phyloP scores from a whole-genome alignment of 805 yeast genomes.

The Starmerella tilneyi region DNA sequence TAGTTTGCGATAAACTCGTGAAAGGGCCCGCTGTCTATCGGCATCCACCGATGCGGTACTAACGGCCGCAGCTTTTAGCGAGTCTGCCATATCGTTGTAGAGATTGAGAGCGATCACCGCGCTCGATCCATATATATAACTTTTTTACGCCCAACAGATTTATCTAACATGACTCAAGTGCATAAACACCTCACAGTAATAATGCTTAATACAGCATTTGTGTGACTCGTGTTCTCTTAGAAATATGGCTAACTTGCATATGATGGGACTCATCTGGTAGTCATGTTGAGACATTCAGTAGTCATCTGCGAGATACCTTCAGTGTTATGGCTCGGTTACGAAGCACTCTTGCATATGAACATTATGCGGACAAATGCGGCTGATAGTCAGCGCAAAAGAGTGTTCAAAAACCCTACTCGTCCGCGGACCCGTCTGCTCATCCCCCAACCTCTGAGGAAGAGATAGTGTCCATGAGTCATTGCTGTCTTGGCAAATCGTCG shows the following conservation, averaged over 20 bases:
- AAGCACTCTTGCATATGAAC: not conserved
- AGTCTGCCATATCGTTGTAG: not conserved
- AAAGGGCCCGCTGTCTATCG: not conserved
- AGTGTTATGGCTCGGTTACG: not conserved
- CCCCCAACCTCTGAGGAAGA: too few species aligned
- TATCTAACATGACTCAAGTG: conserved; percentile 7
- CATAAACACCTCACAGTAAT: not conserved
- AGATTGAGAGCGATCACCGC: too few species aligned
- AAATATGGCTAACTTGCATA: conserved; percentile 5
- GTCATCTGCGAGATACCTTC: not conserved
- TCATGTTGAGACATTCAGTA: conserved; percentile 2
- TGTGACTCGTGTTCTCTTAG: too few species aligned
- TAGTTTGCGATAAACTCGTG: conserved; percentile 40
- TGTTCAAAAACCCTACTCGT: too few species aligned
- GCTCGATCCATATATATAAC: too few species aligned
- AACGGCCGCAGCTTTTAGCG: not conserved
- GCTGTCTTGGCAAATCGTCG: too few species aligned
- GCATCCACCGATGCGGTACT: not conserved
- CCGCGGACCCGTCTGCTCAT: too few species aligned
- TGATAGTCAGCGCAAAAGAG: too few species aligned
- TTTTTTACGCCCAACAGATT: too few species aligned
- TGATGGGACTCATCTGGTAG: not conserved
- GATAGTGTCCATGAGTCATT: too few species aligned
- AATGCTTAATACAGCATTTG: too few species aligned
- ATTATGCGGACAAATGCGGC: too few species aligned